Conservation (phyloP, 805 yeast genomes). For the Hanseniaspora meyeri region DNA sequence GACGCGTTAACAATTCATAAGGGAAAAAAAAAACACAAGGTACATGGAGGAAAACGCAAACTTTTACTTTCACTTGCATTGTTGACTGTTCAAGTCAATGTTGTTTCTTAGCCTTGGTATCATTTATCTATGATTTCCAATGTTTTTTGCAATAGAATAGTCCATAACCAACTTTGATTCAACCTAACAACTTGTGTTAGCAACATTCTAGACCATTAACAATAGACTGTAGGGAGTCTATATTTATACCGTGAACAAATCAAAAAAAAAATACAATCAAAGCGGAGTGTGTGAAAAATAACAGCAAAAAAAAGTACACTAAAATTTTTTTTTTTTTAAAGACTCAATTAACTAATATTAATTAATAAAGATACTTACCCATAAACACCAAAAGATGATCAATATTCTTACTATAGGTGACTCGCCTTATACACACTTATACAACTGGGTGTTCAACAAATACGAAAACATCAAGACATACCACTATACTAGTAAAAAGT, state of each 20-base stretch:
- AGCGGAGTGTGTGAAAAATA: not conserved
- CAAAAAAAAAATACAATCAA: not conserved
- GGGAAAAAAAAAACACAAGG: not conserved
- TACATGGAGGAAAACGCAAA: not conserved
- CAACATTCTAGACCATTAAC: not conserved
- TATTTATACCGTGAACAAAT: not conserved
- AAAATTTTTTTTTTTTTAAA: not conserved
- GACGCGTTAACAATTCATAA: not conserved
- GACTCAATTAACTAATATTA: not conserved
- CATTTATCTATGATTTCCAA: no score
- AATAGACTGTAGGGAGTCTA: not conserved
- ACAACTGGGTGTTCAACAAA: conserved; percentile 3
- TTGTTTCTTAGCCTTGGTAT: no score
- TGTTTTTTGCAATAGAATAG: no score
- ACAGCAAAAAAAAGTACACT: not conserved
- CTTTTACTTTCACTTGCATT: no score
- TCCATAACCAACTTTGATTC: no score
- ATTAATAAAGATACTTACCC: no score
- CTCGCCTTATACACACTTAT: not conserved
- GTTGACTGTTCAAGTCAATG: no score
- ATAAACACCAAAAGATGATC: not conserved
- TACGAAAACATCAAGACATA: not conserved
- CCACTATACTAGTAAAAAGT: not conserved
- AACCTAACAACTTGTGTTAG: no score
- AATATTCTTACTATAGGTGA: conserved; percentile 7